Base-by-base conservation (phyloP, 148 eudicot genomes). In the Rhododendron henanense region DNA sequence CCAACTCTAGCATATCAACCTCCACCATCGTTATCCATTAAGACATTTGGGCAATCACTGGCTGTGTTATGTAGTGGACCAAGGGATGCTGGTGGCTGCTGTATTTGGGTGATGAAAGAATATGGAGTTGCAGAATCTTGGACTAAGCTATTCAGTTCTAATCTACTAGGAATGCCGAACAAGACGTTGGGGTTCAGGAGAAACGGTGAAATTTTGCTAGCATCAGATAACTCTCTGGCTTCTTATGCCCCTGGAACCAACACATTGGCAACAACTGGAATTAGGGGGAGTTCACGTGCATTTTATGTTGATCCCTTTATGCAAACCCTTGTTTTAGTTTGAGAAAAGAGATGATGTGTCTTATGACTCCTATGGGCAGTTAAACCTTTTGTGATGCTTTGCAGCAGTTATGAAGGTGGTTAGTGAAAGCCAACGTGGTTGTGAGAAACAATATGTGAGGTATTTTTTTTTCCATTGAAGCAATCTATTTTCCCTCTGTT, bases 101-200 rank as follows among this genome's bases (percentile, higher is more conserved):
- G 75, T 13, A 84, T 90, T 16, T 90, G 92, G 92, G 85, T 83
- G 41, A 87, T 90, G 90, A 87, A 57, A 44, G 87, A 85, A 25
- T 89, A 88, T 55, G 90, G 89, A 14, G 88, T 87, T 74, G 47
- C 18, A 10, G 85, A 74, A 80, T 87, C 92, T 8, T 90, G 90
- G 90, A 71, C 85, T n/a, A 87, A 69, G 55, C 23, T 89, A 45
- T 84, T 53, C 41, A 84, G 45, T 59, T 28, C 86, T 65, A 31
- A 37, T 37, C 45, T 87, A 28, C 41, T 80, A 3, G 84, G 37
- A 23, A 23, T 6, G 6, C 47, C 65, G 25, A 65, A 16, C 18
- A 84, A 69, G 53, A 57, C 65, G 1, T 61, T 90, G 69, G 78
- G 87, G 11, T 85, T 88, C 48, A 81, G 90, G 81, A 83, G 69